A percentile compares a stretch with the other conserved stretches of the same genome.
Evolutionary conservation across 352 stramenopile genomes (phyloP).

Genomic region (Globisporangium camurandrum): DNA sequence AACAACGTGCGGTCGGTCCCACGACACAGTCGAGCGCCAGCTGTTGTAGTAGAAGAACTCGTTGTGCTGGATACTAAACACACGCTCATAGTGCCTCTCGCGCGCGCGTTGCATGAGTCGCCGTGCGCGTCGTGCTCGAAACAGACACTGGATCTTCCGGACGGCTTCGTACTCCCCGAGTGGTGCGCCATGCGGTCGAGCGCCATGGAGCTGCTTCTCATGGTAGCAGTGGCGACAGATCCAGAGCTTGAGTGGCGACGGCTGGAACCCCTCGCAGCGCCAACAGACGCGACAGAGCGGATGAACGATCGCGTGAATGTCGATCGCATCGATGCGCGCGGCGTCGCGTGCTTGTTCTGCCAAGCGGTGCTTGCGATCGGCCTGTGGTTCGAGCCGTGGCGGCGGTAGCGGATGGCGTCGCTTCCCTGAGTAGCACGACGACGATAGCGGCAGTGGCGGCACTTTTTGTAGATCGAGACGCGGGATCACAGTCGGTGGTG

Average conservation of each 20-base stretch:
- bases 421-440: slow-evolving; percentile 18
- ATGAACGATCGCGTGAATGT: slow-evolving; percentile 59
- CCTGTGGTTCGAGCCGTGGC: slow-evolving; percentile 43
- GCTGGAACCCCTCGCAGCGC: slow-evolving; percentile 66
- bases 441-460: slow-evolving; percentile 27
- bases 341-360: slow-evolving; percentile 24
- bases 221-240: slow-evolving; percentile 66
- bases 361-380: slow-evolving; percentile 28
- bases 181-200: slow-evolving; percentile 21
- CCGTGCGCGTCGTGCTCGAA: slow-evolving; percentile 38
- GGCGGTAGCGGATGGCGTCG: slow-evolving; percentile 18
- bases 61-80: slow-evolving; percentile 71
- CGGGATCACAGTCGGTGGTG: slow-evolving; percentile 35
- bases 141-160: slow-evolving; percentile 68
- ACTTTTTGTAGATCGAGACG: slow-evolving; percentile 36
- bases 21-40: slow-evolving; percentile 41
- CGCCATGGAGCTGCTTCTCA: slow-evolving; percentile 58
- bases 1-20: slow-evolving; percentile 35
- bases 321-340: slow-evolving; percentile 48
- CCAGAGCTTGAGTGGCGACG: slow-evolving; percentile 56
- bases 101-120: slow-evolving; percentile 41
- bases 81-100: slow-evolving; percentile 57
- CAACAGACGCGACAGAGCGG: slow-evolving; percentile 71
- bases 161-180: slow-evolving; percentile 70
- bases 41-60: slow-evolving; percentile 78